Evolutionary conservation across 352 stramenopile species (phyloP).

Genomic region (Phytophthora aleatoria): DNA sequence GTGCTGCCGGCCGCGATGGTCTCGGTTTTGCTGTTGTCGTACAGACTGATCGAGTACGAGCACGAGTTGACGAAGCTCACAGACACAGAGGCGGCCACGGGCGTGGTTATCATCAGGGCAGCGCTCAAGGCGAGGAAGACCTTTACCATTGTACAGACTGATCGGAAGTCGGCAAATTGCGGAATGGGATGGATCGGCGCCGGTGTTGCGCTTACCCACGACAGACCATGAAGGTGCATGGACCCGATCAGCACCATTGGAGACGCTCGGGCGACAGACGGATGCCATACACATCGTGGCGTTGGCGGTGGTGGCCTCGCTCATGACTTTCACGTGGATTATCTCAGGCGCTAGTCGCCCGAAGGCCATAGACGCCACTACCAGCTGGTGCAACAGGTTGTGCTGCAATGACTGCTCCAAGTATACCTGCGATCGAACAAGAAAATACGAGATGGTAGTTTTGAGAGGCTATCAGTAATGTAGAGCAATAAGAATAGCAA

Average conservation of each 20-base stretch:
- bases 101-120: slow-evolving; percentile 34
- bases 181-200: slow-evolving; percentile 20
- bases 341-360: slow-evolving; percentile 28
- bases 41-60: slow-evolving; percentile 45
- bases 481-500: too few relatives aligned
- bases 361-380: slow-evolving; percentile 17
- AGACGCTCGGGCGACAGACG: slow-evolving; percentile 25
- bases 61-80: slow-evolving; percentile 65
- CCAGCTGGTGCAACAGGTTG: slow-evolving; percentile 9
- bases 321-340: slow-evolving; percentile 11
- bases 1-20: slow-evolving; percentile 44
- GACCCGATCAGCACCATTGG: slow-evolving; percentile 9
- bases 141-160: slow-evolving; percentile 39
- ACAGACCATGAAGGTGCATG: background rate
- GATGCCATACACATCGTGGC: slow-evolving; percentile 35
- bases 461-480: background rate
- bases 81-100: slow-evolving; percentile 39
- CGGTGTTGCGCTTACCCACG: slow-evolving; percentile 10
- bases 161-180: slow-evolving; percentile 26
- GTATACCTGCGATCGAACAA: background rate
- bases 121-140: slow-evolving; percentile 47
- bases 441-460: background rate
- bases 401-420: too few relatives aligned
- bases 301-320: slow-evolving; percentile 1
- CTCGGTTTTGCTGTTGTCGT: slow-evolving; percentile 60